Percentiles rank a stretch among this genome's conserved stretches.
Conservation (phyloP, 2,329 filamentous ascomycete genomes). For the Penicillium sp. region DNA sequence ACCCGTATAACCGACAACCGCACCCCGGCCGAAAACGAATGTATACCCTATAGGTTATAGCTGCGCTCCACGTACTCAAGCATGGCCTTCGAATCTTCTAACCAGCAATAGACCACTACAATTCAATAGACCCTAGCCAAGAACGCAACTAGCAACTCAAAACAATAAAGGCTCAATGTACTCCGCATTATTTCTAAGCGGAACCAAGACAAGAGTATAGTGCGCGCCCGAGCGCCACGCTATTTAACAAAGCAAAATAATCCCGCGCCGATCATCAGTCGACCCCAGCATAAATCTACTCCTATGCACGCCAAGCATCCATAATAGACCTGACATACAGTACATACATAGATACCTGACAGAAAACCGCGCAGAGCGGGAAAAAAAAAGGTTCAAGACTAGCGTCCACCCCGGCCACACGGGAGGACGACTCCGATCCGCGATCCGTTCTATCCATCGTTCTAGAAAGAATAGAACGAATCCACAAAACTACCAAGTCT, state of each 20-base stretch:
- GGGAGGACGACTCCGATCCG: neutral
- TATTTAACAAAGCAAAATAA: neutral
- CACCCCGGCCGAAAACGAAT: too few species aligned
- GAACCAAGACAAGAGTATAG: neutral
- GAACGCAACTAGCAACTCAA: neutral
- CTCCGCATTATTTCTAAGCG: neutral
- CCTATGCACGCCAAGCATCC: too few species aligned
- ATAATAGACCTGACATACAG: too few species aligned
- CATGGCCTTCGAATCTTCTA: neutral
- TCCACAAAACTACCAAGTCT: neutral
- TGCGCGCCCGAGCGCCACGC: neutral
- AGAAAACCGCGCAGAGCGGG: too few species aligned
- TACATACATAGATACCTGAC: too few species aligned
- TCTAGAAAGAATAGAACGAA: neutral
- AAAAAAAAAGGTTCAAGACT: too few species aligned
- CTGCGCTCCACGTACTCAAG: too few species aligned
- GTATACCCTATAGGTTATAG: too few species aligned
- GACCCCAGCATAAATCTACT: neutral
- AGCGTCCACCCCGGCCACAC: too few species aligned
- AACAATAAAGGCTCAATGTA: neutral
- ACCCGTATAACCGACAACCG: neutral
- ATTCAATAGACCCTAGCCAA: neutral
- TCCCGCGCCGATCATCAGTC: neutral
- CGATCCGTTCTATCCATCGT: neutral
- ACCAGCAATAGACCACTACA: neutral